phyloP scores from a whole-genome alignment of 768 basidiomycete species.

The Collybiopsis confluens region DNA sequence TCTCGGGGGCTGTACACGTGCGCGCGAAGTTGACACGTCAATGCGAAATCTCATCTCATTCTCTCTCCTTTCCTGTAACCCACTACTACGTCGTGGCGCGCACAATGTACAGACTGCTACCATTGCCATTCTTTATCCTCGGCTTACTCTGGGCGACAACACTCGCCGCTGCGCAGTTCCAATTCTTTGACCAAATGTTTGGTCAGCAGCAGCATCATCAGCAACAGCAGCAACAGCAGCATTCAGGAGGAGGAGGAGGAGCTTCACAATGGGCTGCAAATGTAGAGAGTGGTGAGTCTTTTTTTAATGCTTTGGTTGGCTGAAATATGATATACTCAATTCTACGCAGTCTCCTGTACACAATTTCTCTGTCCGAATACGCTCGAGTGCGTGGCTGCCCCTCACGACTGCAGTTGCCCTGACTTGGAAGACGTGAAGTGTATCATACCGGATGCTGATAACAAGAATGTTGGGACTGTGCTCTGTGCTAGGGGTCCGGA shows the following conservation, averaged over 20 bases:
- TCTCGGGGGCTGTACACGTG: no score
- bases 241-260: no score
- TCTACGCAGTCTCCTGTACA: slow-evolving; percentile 62
- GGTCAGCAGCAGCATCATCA: slow-evolving; percentile 61
- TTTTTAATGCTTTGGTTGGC: neutral
- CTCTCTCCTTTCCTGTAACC: neutral
- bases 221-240: slow-evolving; percentile 38
- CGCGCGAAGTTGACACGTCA: slow-evolving; percentile 10
- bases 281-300: slow-evolving; percentile 54
- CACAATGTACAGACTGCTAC: slow-evolving; percentile 7
- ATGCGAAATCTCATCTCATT: neutral
- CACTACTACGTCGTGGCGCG: neutral
- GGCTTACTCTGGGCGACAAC: slow-evolving; percentile 3
- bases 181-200: slow-evolving; percentile 79
- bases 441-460: slow-evolving; percentile 58
- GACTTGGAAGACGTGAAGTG: slow-evolving; percentile 75
- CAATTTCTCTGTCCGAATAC: slow-evolving; percentile 73
- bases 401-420: slow-evolving; percentile 75
- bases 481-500: slow-evolving; percentile 65
- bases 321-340: neutral
- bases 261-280: slow-evolving; percentile 64
- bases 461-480: slow-evolving; percentile 52
- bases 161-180: slow-evolving; percentile 59
- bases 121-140: neutral
- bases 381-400: slow-evolving; percentile 60